These are phyloP conservation scores for Escallonia rubra DNA, from an alignment of 129 eudicot species.

Conservation along the genomic window DNA sequence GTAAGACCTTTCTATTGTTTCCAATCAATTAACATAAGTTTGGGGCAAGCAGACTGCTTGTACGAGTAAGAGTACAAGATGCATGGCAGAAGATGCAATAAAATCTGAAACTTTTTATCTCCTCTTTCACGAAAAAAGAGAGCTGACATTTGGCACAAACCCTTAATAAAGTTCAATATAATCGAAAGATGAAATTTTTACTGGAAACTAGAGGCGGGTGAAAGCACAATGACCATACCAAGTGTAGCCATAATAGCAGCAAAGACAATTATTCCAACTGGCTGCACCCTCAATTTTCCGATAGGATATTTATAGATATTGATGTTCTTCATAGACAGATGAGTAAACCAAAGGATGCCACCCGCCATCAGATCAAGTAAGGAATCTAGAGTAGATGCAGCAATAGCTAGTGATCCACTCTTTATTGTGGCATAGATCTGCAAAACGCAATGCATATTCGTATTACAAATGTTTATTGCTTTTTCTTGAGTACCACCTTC, in stretches of 20 bases:
- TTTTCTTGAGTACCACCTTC: neutral
- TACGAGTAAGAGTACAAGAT: too few species aligned
- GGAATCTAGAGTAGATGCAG: slow-evolving; percentile 92
- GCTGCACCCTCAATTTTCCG: slow-evolving; percentile 89
- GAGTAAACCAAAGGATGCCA: slow-evolving; percentile 94
- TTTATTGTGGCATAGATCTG: slow-evolving; percentile 79
- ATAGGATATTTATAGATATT: slow-evolving; percentile 85
- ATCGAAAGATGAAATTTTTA: neutral
- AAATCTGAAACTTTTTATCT: too few species aligned
- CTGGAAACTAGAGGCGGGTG: neutral
- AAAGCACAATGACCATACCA: slow-evolving; percentile 38
- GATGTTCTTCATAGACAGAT: slow-evolving; percentile 71
- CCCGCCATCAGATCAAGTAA: slow-evolving; percentile 96
- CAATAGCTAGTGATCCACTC: slow-evolving; percentile 89
- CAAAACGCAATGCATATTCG: slow-evolving; percentile 3
- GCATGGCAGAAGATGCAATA: too few species aligned
- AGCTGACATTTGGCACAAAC: too few species aligned
- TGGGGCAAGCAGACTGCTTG: too few species aligned
- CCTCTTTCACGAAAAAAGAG: too few species aligned
- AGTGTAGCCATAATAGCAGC: slow-evolving; percentile 98
- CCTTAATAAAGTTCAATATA: too few species aligned
- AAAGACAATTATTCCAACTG: slow-evolving; percentile 86
- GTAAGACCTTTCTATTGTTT: too few species aligned
- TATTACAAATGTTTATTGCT: neutral
- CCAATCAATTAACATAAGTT: too few species aligned